Percentiles rank a stretch among this genome's conserved stretches.
phyloP scores from a whole-genome alignment of 441 rosid species.

The Gossypium davidsonii region DNA sequence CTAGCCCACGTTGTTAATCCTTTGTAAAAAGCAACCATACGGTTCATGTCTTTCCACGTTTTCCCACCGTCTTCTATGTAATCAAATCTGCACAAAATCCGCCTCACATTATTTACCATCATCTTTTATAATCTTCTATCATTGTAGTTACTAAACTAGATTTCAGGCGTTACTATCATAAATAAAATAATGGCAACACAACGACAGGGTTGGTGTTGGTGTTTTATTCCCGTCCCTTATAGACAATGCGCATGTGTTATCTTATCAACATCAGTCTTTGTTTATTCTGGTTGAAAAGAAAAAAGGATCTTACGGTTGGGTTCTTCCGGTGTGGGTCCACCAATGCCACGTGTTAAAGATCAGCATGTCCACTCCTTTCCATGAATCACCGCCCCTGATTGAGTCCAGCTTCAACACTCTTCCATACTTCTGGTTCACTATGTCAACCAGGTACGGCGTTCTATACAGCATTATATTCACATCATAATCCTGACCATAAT shows the following conservation, averaged over 20 bases:
- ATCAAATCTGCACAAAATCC: constrained; percentile 38
- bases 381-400: constrained; percentile 43
- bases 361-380: constrained; percentile 69
- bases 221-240: neutral
- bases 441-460: constrained; percentile 54
- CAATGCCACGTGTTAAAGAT: constrained; percentile 70
- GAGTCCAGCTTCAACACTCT: constrained; percentile 52
- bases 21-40: constrained; percentile 50
- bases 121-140: neutral
- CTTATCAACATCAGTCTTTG: neutral
- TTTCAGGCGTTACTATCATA: neutral
- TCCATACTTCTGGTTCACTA: constrained; percentile 33
- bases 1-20: constrained; percentile 68
- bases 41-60: constrained; percentile 54
- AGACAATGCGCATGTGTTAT: neutral
- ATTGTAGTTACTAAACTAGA: neutral
- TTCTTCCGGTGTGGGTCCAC: constrained; percentile 60
- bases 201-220: neutral
- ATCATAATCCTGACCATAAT: constrained; percentile 37
- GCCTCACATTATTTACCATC: neutral
- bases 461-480: constrained; percentile 45
- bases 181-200: neutral
- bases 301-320: constrained; percentile 39
- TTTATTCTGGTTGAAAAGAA: neutral
- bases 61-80: constrained; percentile 46